These are phyloP conservation scores for Liquidambar formosana DNA, from an alignment of 164 flowering plant species.

Conservation along the genomic window DNA sequence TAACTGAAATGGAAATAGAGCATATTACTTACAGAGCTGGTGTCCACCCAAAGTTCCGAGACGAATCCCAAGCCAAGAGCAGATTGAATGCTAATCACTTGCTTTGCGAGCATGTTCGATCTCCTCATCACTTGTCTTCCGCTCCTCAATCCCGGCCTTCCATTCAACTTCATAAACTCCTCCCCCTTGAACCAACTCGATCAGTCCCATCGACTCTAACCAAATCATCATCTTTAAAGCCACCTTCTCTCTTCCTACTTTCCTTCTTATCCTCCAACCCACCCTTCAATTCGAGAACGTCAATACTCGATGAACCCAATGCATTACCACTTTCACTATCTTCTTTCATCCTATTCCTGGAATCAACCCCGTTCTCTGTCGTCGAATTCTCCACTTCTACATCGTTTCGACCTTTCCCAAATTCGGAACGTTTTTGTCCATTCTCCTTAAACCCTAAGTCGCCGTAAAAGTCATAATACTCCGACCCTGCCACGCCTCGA, in stretches of 20 bases:
- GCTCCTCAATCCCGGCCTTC: constrained; percentile 24
- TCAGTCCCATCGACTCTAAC: constrained; percentile 10
- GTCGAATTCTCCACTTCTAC: not conserved
- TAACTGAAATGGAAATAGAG: not conserved
- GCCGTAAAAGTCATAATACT: constrained; percentile 20
- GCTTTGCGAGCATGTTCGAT: constrained; percentile 75
- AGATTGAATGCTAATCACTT: constrained; percentile 72
- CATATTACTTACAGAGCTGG: constrained; percentile 51
- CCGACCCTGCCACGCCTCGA: constrained; percentile 13
- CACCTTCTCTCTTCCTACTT: not conserved
- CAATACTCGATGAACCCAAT: constrained; percentile 23
- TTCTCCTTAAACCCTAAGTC: constrained; percentile 33
- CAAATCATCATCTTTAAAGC: constrained; percentile 22
- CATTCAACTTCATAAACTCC: constrained; percentile 14
- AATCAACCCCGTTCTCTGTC: too few species aligned
- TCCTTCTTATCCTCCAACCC: constrained; percentile 19
- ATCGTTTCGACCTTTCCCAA: not conserved
- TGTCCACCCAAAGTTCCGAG: constrained; percentile 85
- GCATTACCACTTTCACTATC: not conserved
- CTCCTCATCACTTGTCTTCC: constrained; percentile 56
- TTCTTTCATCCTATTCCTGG: constrained; percentile 7
- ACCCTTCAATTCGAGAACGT: constrained; percentile 29
- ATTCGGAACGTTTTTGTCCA: constrained; percentile 11
- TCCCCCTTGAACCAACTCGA: constrained; percentile 14
- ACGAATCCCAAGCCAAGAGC: constrained; percentile 78